phyloP scores from a whole-genome alignment of 2,329 filamentous ascomycete genomes.

The Aspergillus calidoustus region DNA sequence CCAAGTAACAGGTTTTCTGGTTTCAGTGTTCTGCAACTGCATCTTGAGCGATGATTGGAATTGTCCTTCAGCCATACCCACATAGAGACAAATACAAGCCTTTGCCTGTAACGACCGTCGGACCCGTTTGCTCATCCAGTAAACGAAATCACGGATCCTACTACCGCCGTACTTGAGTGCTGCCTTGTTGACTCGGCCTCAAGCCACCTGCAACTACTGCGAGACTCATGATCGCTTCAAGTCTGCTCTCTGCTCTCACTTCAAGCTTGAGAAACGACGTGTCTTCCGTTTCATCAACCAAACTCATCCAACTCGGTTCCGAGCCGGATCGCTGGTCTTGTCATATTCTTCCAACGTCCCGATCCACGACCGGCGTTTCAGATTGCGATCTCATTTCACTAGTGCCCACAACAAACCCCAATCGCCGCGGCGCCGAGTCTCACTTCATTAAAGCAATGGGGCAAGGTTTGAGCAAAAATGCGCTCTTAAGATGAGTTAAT shows the following conservation, averaged over 20 bases:
- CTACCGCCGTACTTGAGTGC: not conserved
- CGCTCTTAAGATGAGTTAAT: conserved; percentile 19
- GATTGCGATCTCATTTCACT: conserved; percentile 29
- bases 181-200: not conserved
- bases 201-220: not conserved
- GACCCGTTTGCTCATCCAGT: not conserved
- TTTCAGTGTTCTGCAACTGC: not conserved
- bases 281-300: not conserved
- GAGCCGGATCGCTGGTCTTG: conserved; percentile 16
- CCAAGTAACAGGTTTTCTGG: conserved; percentile 28
- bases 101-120: not conserved
- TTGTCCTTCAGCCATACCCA: not conserved
- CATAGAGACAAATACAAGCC: not conserved
- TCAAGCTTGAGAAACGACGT: not conserved
- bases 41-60: not conserved
- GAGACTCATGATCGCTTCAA: not conserved
- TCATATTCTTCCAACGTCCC: not conserved
- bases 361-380: conserved; percentile 33
- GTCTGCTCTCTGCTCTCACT: not conserved
- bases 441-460: conserved; percentile 17
- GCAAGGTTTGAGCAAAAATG: not conserved
- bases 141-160: not conserved
- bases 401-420: conserved; percentile 10
- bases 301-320: not conserved
- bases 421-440: conserved; percentile 5